Percentiles rank a stretch among this genome's conserved stretches.
Evolutionary conservation across 1,284 basidiomycete species (phyloP).

Genomic region (Pterulicium gracile): DNA sequence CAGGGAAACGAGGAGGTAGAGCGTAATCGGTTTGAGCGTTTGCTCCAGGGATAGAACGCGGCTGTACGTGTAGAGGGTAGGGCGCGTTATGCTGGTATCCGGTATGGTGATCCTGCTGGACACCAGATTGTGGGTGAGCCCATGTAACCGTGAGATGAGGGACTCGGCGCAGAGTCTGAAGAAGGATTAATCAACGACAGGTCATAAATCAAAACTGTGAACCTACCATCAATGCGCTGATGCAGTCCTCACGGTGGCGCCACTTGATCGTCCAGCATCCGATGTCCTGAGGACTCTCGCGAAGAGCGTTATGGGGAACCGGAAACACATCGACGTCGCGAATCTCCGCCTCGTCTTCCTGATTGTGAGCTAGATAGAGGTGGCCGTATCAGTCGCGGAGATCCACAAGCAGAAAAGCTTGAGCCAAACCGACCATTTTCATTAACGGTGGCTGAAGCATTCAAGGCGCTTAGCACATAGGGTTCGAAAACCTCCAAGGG

Average conservation of each 20-base stretch:
- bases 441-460: no score
- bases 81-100: slow-evolving; percentile 7
- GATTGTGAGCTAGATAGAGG: slow-evolving; percentile 8
- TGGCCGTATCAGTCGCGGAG: not conserved
- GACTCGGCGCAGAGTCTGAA: slow-evolving; percentile 47
- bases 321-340: slow-evolving; percentile 19
- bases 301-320: slow-evolving; percentile 41
- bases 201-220: slow-evolving; percentile 8
- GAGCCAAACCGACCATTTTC: no score
- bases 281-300: slow-evolving; percentile 41
- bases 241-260: slow-evolving; percentile 61
- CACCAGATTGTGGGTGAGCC: slow-evolving; percentile 45
- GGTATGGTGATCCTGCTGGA: slow-evolving; percentile 14
- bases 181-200: slow-evolving; percentile 4
- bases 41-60: not conserved
- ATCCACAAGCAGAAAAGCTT: no score
- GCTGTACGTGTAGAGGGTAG: slow-evolving; percentile 1
- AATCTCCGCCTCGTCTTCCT: slow-evolving; percentile 4
- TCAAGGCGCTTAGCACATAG: no score
- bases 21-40: no score
- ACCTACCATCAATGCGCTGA: slow-evolving; percentile 54
- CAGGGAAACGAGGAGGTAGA: no score
- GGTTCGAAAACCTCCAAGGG: slow-evolving; percentile 16
- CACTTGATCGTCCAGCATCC: slow-evolving; percentile 69
- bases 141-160: slow-evolving; percentile 68